Percentiles rank a stretch among this genome's conserved stretches.
phyloP scores from a whole-genome alignment of 1,139 yeast species.

The Protomyces arabidopsidicola region DNA sequence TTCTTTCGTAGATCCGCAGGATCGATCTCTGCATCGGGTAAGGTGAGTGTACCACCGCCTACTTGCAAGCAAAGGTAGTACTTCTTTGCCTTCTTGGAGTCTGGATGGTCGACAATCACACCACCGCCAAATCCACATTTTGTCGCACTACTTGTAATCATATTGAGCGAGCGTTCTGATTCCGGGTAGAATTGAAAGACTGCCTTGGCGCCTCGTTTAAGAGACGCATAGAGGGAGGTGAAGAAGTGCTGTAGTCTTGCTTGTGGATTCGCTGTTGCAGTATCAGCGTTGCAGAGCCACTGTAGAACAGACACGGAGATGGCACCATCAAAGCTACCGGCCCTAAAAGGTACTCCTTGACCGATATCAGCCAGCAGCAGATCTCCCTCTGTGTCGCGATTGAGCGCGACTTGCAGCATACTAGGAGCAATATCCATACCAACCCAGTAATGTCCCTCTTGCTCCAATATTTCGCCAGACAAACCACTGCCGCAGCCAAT shows the following conservation, averaged over 20 bases:
- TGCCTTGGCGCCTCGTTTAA: conserved; percentile 91
- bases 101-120: conserved; percentile 86
- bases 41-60: conserved; percentile 54
- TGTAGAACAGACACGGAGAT: conserved; percentile 92
- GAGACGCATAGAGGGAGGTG: conserved; percentile 77
- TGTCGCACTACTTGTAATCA: conserved; percentile 77
- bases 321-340: conserved; percentile 97
- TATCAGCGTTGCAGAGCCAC: conserved; percentile 97
- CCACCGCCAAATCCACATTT: conserved; percentile 97
- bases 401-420: conserved; percentile 89
- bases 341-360: conserved; percentile 85
- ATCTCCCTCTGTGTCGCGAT: conserved; percentile 91
- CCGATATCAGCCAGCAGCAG: conserved; percentile 89
- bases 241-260: conserved; percentile 74
- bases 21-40: conserved; percentile 34
- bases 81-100: conserved; percentile 83
- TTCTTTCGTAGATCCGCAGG: conserved; percentile 63
- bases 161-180: conserved; percentile 76
- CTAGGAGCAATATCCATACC: conserved; percentile 97
- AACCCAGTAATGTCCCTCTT: conserved; percentile 91
- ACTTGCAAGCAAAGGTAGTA: conserved; percentile 87
- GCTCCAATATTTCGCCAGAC: conserved; percentile 87
- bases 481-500: conserved; percentile 97
- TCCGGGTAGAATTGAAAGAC: conserved; percentile 96
- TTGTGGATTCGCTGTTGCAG: conserved; percentile 78